Conservation (phyloP, 2,329 filamentous ascomycete species). For the Botrytis paeoniae region DNA sequence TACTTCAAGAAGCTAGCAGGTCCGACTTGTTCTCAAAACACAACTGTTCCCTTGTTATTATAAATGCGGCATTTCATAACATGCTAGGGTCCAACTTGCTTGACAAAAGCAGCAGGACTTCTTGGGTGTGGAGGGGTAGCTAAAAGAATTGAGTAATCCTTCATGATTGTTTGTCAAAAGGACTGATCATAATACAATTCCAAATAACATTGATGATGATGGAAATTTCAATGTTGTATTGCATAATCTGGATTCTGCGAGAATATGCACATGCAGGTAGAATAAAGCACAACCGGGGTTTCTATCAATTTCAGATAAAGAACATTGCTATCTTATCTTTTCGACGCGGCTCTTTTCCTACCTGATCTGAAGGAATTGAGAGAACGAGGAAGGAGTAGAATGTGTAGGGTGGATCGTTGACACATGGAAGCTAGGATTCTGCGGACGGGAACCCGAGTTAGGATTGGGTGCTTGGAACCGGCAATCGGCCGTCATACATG, state of each 20-base stretch:
- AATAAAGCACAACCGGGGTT: not conserved
- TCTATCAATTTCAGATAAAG: not conserved
- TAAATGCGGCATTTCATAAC: not conserved
- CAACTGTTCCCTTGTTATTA: not conserved
- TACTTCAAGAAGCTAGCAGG: not conserved
- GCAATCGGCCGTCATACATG: not conserved
- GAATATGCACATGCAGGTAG: not conserved
- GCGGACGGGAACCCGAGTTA: conserved; percentile 1
- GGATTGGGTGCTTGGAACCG: not conserved
- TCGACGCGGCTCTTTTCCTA: not conserved
- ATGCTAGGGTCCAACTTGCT: not conserved
- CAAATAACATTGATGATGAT: not conserved
- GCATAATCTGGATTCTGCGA: not conserved
- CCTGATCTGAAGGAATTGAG: not conserved
- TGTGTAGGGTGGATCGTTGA: not conserved
- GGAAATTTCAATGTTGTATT: not conserved
- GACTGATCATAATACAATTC: not conserved
- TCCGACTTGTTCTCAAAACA: not conserved
- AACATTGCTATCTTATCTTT: not conserved
- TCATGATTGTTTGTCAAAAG: not conserved
- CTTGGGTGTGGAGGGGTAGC: not conserved
- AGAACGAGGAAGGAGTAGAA: not conserved
- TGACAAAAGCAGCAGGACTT: not conserved
- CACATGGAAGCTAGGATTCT: not conserved
- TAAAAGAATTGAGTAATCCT: not conserved